Percentiles rank a stretch among this genome's conserved stretches.
Conservation (phyloP, 2,329 filamentous ascomycete genomes). For the Dactylellina drechsleri region DNA sequence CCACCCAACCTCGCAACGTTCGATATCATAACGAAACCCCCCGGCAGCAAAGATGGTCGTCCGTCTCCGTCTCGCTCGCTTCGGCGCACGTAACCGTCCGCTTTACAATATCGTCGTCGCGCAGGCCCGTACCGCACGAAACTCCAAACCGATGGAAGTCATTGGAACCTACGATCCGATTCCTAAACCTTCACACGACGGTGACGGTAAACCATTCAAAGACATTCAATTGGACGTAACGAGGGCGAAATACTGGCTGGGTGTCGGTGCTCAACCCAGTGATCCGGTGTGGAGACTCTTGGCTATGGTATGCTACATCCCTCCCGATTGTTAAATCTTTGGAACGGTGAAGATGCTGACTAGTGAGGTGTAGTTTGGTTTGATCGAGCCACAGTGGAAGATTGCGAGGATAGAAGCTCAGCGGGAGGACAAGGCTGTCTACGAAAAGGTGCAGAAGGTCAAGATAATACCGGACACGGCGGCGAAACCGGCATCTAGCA, state of each 20-base stretch:
- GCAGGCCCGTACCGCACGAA: conserved; percentile 89
- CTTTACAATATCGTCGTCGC: conserved; percentile 98
- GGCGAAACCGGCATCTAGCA: background rate
- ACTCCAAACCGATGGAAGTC: conserved; percentile 91
- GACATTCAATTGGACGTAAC: conserved; percentile 86
- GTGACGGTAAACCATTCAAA: conserved; percentile 79
- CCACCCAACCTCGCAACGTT: background rate
- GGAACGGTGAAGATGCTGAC: conserved; percentile 9
- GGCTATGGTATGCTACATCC: conserved; percentile 71
- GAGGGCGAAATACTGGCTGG: conserved; percentile 92
- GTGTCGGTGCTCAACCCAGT: conserved; percentile 93
- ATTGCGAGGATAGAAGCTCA: conserved; percentile 54
- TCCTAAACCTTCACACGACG: conserved; percentile 71
- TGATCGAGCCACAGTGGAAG: conserved; percentile 58
- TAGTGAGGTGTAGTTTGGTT: conserved; percentile 47
- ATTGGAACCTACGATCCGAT: conserved; percentile 80
- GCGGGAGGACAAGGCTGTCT: conserved; percentile 46
- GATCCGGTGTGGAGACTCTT: conserved; percentile 88
- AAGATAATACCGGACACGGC: conserved; percentile 43
- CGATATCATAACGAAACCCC: background rate
- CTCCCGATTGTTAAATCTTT: background rate
- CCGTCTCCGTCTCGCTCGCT: conserved; percentile 91
- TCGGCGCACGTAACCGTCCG: conserved; percentile 85
- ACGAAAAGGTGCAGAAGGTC: conserved; percentile 49
- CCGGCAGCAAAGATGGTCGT: conserved; percentile 77